Conservation (phyloP, 2,329 filamentous ascomycete species). For the Coccinonectria pachysandricola region DNA sequence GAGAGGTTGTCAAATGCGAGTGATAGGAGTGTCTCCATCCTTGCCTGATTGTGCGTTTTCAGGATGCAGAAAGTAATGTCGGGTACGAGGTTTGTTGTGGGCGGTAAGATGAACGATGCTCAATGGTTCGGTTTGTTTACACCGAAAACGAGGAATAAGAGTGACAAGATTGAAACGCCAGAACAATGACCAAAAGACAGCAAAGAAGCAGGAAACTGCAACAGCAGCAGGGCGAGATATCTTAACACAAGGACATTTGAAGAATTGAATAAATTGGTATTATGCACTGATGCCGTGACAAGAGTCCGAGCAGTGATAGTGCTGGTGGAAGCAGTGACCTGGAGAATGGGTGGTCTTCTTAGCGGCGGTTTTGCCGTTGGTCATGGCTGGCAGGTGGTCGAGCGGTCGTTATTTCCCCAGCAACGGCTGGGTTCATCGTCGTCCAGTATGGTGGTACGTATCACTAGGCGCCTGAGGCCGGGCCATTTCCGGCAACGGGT, state of each 20-base stretch:
- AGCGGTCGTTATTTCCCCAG: no score
- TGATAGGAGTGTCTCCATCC: slow-evolving; percentile 85
- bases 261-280: slow-evolving; percentile 8
- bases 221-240: slow-evolving; percentile 4
- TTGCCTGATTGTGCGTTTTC: slow-evolving; percentile 11
- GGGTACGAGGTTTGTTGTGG: slow-evolving; percentile 3
- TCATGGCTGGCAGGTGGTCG: no score
- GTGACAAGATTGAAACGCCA: no score
- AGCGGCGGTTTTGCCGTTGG: no score
- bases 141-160: slow-evolving; percentile 3
- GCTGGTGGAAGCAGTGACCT: slow-evolving; percentile 1
- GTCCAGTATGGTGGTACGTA: no score
- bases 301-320: slow-evolving; percentile 5
- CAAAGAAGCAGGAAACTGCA: slow-evolving; percentile 1
- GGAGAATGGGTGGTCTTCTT: no score
- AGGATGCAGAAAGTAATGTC: no score
- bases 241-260: slow-evolving; percentile 8
- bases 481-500: no score
- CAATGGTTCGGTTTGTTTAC: slow-evolving; percentile 12
- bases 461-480: no score
- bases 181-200: slow-evolving; percentile 1
- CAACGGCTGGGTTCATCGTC: no score
- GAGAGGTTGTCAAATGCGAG: slow-evolving; percentile 95
- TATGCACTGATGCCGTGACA: slow-evolving; percentile 8
- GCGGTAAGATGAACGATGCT: slow-evolving; percentile 9